Evolutionary conservation across 768 basidiomycete genomes (phyloP).

Genomic region (Russula compacta): DNA sequence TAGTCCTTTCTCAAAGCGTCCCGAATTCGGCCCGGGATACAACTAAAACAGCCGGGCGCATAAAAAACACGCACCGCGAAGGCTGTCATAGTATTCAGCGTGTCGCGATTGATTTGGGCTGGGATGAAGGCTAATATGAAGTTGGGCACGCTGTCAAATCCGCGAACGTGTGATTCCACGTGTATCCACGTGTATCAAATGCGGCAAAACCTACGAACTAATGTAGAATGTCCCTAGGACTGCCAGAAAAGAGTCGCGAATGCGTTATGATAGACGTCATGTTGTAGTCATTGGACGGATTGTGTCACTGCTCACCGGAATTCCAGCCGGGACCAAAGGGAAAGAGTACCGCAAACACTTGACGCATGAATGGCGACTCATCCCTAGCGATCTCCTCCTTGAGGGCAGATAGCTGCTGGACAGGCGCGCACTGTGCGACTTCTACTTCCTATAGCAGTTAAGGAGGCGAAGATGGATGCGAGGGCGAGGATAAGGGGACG

Average conservation of each 20-base stretch:
- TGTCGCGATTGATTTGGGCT: constrained; percentile 72
- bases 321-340: constrained; percentile 90
- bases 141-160: constrained; percentile 65
- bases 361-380: constrained; percentile 68
- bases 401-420: constrained; percentile 44
- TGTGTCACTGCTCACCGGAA: constrained; percentile 38
- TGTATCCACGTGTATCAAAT: constrained; percentile 8
- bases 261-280: background rate
- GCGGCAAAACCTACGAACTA: constrained; percentile 63
- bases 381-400: constrained; percentile 52
- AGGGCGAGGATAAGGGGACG: background rate
- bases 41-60: background rate
- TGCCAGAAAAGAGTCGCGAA: constrained; percentile 20
- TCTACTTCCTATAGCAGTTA: constrained; percentile 34
- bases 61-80: constrained; percentile 56
- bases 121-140: constrained; percentile 93
- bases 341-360: constrained; percentile 73
- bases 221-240: constrained; percentile 93
- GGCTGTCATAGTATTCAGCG: constrained; percentile 89
- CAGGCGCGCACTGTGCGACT: constrained; percentile 33
- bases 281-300: background rate
- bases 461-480: background rate
- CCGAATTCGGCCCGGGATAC: constrained; percentile 1
- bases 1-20: background rate
- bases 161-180: constrained; percentile 19